Evolutionary conservation across 441 rosid genomes (phyloP).

Genomic region (Biscutella laevigata): DNA sequence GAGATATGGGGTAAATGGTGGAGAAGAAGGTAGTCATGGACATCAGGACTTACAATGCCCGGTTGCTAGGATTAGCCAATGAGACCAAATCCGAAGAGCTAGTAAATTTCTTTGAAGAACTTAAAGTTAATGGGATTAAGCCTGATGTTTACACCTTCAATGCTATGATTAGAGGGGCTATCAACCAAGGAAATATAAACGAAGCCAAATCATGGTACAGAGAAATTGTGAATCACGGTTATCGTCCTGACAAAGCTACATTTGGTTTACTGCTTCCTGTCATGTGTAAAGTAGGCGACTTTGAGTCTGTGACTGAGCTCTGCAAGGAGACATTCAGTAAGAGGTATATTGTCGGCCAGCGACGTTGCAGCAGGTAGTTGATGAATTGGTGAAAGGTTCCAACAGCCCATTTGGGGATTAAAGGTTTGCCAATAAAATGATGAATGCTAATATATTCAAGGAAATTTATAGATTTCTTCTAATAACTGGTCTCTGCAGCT

Average conservation of each 20-base stretch:
- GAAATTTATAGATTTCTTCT: too few relatives aligned
- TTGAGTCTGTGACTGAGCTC: constrained; percentile 36
- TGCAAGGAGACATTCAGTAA: constrained; percentile 33
- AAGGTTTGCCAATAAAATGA: constrained; percentile 38
- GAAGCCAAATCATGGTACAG: constrained; percentile 45
- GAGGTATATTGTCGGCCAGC: constrained; percentile 25
- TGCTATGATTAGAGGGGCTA: constrained; percentile 46
- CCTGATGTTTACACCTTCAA: constrained; percentile 40
- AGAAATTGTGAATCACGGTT: constrained; percentile 34
- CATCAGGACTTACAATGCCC: constrained; percentile 49
- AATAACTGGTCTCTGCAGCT: constrained; percentile 39
- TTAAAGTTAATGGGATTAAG: constrained; percentile 33
- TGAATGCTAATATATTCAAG: neutral
- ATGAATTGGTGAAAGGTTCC: constrained; percentile 39
- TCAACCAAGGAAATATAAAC: constrained; percentile 32
- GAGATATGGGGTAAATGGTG: constrained; percentile 46
- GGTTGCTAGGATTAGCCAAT: constrained; percentile 41
- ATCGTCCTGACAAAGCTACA: constrained; percentile 31
- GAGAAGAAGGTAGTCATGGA: constrained; percentile 36
- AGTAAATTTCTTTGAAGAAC: constrained; percentile 29
- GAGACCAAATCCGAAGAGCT: constrained; percentile 38
- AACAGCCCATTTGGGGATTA: constrained; percentile 69
- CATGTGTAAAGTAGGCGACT: constrained; percentile 43
- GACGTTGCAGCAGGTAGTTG: constrained; percentile 45
- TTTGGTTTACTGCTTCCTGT: constrained; percentile 37